Evolutionary conservation across 345 rosid species (phyloP).

Genomic region (Sisymbrium irio): DNA sequence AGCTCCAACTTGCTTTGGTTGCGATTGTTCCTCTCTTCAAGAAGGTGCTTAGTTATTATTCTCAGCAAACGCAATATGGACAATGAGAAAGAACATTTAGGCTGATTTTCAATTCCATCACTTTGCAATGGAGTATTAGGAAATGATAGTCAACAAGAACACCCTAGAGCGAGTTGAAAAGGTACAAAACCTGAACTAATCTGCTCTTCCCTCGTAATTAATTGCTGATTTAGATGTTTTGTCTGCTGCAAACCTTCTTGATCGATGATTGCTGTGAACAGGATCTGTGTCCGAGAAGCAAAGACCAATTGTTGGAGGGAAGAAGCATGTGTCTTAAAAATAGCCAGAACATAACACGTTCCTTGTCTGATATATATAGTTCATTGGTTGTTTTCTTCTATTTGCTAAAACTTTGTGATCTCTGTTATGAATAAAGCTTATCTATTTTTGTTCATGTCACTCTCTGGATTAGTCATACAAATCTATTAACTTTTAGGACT

Average conservation of each 20-base stretch:
- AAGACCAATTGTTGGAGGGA: slow-evolving; percentile 13
- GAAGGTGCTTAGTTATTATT: slow-evolving; percentile 52
- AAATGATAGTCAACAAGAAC: slow-evolving; percentile 20
- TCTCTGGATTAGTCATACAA: not conserved
- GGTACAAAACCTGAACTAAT: slow-evolving; percentile 8
- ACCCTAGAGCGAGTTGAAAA: slow-evolving; percentile 21
- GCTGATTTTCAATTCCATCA: slow-evolving; percentile 27
- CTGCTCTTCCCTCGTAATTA: not conserved
- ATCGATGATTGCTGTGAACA: slow-evolving; percentile 12
- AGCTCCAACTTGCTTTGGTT: slow-evolving; percentile 75
- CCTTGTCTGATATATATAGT: slow-evolving; percentile 26
- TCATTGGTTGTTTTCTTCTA: slow-evolving; percentile 22
- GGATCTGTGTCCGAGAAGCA: slow-evolving; percentile 18
- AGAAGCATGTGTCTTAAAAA: slow-evolving; percentile 10
- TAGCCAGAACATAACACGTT: slow-evolving; percentile 27
- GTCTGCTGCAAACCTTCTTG: not conserved
- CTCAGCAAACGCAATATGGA: slow-evolving; percentile 64
- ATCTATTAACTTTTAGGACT: not conserved
- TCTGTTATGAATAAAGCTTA: slow-evolving; percentile 26
- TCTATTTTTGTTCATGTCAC: slow-evolving; percentile 5
- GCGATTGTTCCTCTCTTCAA: slow-evolving; percentile 68
- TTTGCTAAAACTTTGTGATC: slow-evolving; percentile 15
- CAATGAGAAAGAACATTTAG: slow-evolving; percentile 51
- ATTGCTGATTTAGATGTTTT: not conserved
- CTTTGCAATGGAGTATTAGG: slow-evolving; percentile 28